These are phyloP conservation scores for Phytophthora ramorum DNA, from an alignment of 352 stramenopile species.

Conservation along the genomic window DNA sequence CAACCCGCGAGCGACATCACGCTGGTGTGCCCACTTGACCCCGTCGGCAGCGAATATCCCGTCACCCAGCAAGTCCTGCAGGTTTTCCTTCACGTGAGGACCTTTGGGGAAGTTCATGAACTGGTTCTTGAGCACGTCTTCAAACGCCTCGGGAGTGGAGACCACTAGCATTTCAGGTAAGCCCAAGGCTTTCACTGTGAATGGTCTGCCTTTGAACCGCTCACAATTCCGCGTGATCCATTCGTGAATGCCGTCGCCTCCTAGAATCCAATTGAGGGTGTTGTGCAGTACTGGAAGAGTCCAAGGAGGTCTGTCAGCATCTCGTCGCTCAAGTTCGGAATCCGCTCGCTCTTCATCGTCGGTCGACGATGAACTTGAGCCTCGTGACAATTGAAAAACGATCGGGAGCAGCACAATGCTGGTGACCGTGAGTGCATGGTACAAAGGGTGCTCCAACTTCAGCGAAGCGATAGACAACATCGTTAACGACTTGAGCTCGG, in stretches of 20 bases:
- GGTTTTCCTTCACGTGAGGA: slow-evolving; percentile 26
- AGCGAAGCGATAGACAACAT: slow-evolving; percentile 25
- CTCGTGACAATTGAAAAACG: slow-evolving; percentile 17
- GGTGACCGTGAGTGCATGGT: slow-evolving; percentile 9
- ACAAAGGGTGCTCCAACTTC: slow-evolving; percentile 18
- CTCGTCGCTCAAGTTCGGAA: slow-evolving; percentile 14
- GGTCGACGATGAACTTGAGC: neutral
- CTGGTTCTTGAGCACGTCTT: slow-evolving; percentile 62
- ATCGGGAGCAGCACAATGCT: slow-evolving; percentile 27
- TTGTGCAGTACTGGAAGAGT: slow-evolving; percentile 31
- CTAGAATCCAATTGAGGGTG: slow-evolving; percentile 16
- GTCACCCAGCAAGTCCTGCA: slow-evolving; percentile 63
- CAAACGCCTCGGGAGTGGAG: slow-evolving; percentile 35
- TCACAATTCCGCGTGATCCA: slow-evolving; percentile 23
- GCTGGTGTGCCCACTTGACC: slow-evolving; percentile 66
- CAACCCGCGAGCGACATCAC: slow-evolving; percentile 82
- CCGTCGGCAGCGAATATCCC: slow-evolving; percentile 79
- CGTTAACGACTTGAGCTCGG: slow-evolving; percentile 1
- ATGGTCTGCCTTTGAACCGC: slow-evolving; percentile 40
- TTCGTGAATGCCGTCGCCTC: slow-evolving; percentile 17
- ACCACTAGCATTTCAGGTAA: slow-evolving; percentile 30
- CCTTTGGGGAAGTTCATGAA: slow-evolving; percentile 83
- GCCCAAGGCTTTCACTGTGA: slow-evolving; percentile 43
- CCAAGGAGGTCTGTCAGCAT: slow-evolving; percentile 12
- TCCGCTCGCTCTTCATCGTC: slow-evolving; percentile 1